phyloP scores from a whole-genome alignment of 2,329 filamentous ascomycete species.

The Elsinoe australis region DNA sequence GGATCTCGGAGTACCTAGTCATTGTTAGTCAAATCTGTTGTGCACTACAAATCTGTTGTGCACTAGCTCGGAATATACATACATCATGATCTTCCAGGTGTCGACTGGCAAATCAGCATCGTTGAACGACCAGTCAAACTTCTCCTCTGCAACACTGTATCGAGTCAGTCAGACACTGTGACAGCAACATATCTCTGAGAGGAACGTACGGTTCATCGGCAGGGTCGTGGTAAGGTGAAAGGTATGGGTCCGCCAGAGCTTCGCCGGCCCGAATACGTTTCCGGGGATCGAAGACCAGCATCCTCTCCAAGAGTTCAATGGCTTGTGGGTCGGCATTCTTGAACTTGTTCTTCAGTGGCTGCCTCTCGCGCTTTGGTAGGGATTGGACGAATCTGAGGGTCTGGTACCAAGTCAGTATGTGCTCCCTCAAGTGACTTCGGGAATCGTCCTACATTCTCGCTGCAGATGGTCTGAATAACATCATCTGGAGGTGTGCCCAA shows the following conservation, averaged over 20 bases:
- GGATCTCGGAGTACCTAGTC: conserved; percentile 90
- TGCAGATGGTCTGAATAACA: conserved; percentile 97
- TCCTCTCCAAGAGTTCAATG: conserved; percentile 86
- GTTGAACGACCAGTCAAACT: conserved; percentile 99
- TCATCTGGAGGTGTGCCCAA: conserved; percentile 94
- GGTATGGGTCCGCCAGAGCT: conserved; percentile 84
- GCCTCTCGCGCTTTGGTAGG: conserved; percentile 85
- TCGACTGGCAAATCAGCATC: conserved; percentile 95
- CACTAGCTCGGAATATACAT: conserved; percentile 35
- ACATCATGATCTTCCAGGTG: conserved; percentile 99
- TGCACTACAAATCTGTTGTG: too few relatives aligned
- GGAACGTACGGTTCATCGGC: conserved; percentile 94
- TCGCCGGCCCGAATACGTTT: conserved; percentile 83
- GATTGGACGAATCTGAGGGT: conserved; percentile 96
- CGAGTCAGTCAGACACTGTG: too few relatives aligned
- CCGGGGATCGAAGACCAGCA: conserved; percentile 98
- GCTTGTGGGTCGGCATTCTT: conserved; percentile 86
- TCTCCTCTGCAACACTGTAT: conserved; percentile 90
- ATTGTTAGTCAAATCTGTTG: not conserved
- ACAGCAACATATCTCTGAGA: too few relatives aligned
- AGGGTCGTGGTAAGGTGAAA: conserved; percentile 93
- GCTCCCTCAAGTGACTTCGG: not conserved
- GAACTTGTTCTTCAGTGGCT: conserved; percentile 82
- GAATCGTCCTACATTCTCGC: conserved; percentile 66
- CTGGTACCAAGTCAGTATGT: conserved; percentile 40